phyloP scores from a whole-genome alignment of 257 asterid genomes.

The Solanum tarijense region DNA sequence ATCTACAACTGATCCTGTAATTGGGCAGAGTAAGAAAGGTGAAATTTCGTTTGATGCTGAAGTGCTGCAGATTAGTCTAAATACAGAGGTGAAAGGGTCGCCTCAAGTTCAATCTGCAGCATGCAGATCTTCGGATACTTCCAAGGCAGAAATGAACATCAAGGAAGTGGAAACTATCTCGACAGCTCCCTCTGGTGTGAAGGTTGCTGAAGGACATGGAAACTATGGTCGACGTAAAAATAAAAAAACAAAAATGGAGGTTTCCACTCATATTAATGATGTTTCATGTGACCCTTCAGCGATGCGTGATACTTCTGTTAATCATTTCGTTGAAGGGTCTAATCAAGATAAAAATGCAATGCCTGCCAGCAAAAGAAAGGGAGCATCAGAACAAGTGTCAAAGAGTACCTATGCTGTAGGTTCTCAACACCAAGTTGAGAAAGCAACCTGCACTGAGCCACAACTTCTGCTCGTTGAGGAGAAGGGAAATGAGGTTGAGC shows the following conservation, averaged over 20 bases:
- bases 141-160: background rate
- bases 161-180: background rate
- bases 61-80: background rate
- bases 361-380: constrained; percentile 1
- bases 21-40: background rate
- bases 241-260: background rate
- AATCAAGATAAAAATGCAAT: constrained; percentile 11
- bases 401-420: constrained; percentile 9
- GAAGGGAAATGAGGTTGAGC: constrained; percentile 14
- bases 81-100: background rate
- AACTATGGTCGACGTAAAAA: background rate
- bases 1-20: background rate
- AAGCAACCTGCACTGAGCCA: constrained; percentile 7
- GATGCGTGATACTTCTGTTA: background rate
- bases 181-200: background rate
- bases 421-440: constrained; percentile 8
- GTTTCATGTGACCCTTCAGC: constrained; percentile 10
- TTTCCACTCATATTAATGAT: constrained; percentile 4
- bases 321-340: constrained; percentile 9
- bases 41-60: background rate
- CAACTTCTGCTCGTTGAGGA: constrained; percentile 7
- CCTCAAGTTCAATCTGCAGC: background rate
- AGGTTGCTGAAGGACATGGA: constrained; percentile 6
- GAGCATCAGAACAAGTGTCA: constrained; percentile 9
- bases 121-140: background rate